These are phyloP conservation scores for Fomitiporia mediterranea DNA, from an alignment of 1,284 basidiomycete species.

Conservation along the genomic window DNA sequence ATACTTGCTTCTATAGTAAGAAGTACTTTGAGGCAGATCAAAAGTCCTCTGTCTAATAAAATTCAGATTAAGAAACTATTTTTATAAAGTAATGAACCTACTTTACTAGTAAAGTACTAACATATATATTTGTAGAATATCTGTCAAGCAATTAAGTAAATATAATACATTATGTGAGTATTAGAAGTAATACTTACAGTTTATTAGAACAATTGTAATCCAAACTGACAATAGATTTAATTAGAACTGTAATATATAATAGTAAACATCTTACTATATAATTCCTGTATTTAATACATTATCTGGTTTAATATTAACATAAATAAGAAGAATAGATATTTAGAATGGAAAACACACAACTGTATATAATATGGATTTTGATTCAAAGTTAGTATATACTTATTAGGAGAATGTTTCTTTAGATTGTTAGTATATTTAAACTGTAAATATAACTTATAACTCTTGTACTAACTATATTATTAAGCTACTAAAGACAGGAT, in stretches of 20 bases:
- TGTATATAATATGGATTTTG: background rate
- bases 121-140: slow-evolving; percentile 3
- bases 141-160: background rate
- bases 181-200: background rate
- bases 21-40: background rate
- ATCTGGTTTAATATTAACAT: too few species aligned
- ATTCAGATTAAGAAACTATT: background rate
- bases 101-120: background rate
- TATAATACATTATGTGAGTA: background rate
- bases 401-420: too few species aligned
- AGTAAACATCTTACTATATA: background rate
- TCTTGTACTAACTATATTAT: too few species aligned
- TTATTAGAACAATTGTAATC: background rate
- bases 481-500: too few species aligned
- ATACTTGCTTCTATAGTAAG: background rate
- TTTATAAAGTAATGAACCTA: background rate
- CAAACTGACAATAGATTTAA: background rate
- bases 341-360: too few species aligned
- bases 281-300: too few species aligned
- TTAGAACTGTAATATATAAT: background rate
- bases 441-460: too few species aligned
- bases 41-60: background rate
- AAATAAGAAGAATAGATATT: too few species aligned
- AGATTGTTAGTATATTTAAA: too few species aligned
- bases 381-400: background rate